Base-by-base conservation (phyloP, 768 basidiomycete genomes). In the Amanita inopinata region DNA sequence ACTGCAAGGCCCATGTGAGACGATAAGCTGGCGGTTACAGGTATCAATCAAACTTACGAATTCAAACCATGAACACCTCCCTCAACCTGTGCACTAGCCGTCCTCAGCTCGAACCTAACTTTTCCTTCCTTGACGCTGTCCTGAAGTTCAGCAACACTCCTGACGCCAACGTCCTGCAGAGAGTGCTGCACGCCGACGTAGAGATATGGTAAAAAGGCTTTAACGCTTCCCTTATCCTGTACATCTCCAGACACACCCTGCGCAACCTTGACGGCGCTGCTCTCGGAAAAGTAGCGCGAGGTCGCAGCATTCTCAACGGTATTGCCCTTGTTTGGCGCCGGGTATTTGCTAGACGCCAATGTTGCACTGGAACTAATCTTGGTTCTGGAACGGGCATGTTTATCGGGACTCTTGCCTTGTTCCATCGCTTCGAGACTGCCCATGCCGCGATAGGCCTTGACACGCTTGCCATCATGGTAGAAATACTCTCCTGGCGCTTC, bases 401-500 rank as follows among this genome's bases (percentile, higher is more conserved):
- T n/a, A 40, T 47, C 41, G 56, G 58, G 17, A 56, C 58, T 0
- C 59, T 78, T 80, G 27, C 82, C 80, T 51, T 85, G 78, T 43
- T 87, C 85, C 88, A 91, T 93, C 2, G 90, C 88, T 63, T 93
- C 89, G 55, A 97, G 70, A 56, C 83, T 87, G 14, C 96, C 94
- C 96, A 99, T 99, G 3, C 96, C 96, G 44, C 96, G 83, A 66
- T 98, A 99, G 24, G 93, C 81, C 74, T 99, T 99, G 59, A 98
- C 91, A 36, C 96, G 83, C 70, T 96, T 96, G 49, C 96, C 96
- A 50, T 97, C 93, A 57, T 98, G 93, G 65, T 94, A 99, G 62
- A 96, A 98, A 70, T 96, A 99, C 66, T 98, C 92, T 53, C 96
- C 96, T 0, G 96, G 96, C 0, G 92, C 90, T 62, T 99, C 94